Evolutionary conservation across 2,329 filamentous ascomycete species (phyloP).

Genomic region (Setomelanomma holmii): DNA sequence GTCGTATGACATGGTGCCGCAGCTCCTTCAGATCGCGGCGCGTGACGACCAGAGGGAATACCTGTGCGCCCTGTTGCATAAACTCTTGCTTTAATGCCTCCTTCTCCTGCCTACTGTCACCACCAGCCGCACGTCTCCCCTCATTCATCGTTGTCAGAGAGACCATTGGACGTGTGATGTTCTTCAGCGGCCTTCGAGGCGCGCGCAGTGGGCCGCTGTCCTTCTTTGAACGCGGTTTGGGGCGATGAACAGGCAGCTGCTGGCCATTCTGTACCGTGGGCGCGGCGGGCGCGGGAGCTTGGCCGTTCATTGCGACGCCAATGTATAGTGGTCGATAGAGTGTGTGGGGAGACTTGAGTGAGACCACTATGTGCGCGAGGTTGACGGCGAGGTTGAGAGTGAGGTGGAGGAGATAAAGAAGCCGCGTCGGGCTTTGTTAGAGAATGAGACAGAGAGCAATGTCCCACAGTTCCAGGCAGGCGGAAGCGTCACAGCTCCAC

Average conservation of each 20-base stretch:
- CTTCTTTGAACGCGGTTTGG: constrained; percentile 42
- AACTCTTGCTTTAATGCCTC: constrained; percentile 37
- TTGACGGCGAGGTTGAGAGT: constrained; percentile 19
- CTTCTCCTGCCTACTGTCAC: constrained; percentile 19
- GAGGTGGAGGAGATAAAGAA: constrained; percentile 24
- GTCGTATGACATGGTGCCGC: constrained; percentile 86
- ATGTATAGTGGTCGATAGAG: too few species aligned
- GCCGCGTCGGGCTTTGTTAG: constrained; percentile 11
- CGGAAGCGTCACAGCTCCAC: constrained; percentile 21
- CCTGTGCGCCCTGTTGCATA: constrained; percentile 31
- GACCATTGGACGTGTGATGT: constrained; percentile 40
- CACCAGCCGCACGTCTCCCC: constrained; percentile 17
- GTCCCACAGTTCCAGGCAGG: constrained; percentile 6
- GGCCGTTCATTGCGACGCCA: constrained; percentile 25
- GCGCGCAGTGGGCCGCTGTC: constrained; percentile 45
- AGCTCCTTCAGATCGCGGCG: constrained; percentile 81
- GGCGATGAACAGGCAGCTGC: constrained; percentile 37
- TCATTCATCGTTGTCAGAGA: constrained; percentile 45
- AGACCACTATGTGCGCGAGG: too few species aligned
- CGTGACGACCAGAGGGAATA: constrained; percentile 75
- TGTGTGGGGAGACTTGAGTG: too few species aligned
- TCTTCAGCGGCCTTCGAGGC: constrained; percentile 42
- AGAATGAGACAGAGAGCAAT: neutral
- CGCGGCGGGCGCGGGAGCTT: constrained; percentile 28
- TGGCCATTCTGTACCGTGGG: constrained; percentile 44